phyloP scores from a whole-genome alignment of 106 monocot species.

The Amphibolis antarctica region DNA sequence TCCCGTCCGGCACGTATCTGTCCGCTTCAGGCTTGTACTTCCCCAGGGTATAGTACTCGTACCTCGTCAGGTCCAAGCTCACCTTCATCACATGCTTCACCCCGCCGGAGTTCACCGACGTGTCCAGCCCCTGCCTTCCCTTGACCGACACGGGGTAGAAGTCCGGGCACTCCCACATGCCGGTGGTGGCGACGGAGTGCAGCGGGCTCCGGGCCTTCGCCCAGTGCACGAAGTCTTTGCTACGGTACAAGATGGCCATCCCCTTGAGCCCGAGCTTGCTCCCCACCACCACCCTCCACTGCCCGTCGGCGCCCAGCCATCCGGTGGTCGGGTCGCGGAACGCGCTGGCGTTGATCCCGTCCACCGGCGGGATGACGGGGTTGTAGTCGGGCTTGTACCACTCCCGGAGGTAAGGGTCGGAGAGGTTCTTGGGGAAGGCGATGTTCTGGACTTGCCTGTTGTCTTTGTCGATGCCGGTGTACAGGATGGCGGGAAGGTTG shows the following conservation, averaged over 20 bases:
- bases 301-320: constrained; percentile 33
- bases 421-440: constrained; percentile 61
- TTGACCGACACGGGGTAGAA: constrained; percentile 12
- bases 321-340: constrained; percentile 39
- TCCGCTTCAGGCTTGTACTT: constrained; percentile 22
- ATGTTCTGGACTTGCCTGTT: constrained; percentile 66
- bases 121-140: constrained; percentile 24
- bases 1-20: constrained; percentile 38
- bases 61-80: constrained; percentile 54
- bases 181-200: constrained; percentile 26
- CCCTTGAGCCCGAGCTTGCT: constrained; percentile 14
- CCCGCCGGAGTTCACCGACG: not conserved
- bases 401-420: constrained; percentile 59
- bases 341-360: constrained; percentile 16
- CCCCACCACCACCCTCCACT: constrained; percentile 47
- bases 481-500: constrained; percentile 47
- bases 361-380: constrained; percentile 38
- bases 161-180: constrained; percentile 24
- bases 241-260: constrained; percentile 38
- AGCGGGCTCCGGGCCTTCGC: constrained; percentile 28
- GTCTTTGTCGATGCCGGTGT: constrained; percentile 59
- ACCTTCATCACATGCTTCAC: constrained; percentile 61
- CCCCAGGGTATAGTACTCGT: constrained; percentile 77
- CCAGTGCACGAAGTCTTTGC: constrained; percentile 57
- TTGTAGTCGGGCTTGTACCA: constrained; percentile 84